phyloP scores from a whole-genome alignment of 257 asterid species.

The Nicotiana attenuata region DNA sequence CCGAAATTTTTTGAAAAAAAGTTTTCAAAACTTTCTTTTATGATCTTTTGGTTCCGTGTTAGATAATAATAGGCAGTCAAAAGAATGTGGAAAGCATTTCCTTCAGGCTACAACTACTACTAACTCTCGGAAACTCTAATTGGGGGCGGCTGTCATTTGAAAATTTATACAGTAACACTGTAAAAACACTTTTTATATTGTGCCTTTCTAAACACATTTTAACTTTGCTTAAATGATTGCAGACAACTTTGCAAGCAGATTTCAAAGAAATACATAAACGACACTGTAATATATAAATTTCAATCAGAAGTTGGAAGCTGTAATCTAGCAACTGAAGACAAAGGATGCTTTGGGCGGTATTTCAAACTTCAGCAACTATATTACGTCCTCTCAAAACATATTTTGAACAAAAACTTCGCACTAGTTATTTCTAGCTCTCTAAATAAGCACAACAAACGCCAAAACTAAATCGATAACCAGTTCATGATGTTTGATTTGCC shows the following conservation, averaged over 20 bases:
- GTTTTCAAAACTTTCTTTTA: background rate
- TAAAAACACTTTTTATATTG: background rate
- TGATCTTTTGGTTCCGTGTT: background rate
- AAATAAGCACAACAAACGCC: background rate
- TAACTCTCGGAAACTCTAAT: background rate
- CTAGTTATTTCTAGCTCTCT: background rate
- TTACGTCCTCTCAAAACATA: background rate
- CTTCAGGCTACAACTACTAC: background rate
- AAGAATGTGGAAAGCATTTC: background rate
- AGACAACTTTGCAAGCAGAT: background rate
- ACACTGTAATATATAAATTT: background rate
- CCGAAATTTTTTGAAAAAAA: background rate
- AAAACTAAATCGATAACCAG: background rate
- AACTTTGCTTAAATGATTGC: background rate
- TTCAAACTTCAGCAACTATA: background rate
- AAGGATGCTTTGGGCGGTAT: background rate
- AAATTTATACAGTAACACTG: background rate
- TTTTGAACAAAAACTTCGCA: background rate
- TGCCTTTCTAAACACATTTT: background rate
- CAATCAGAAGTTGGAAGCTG: background rate
- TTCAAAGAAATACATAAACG: background rate
- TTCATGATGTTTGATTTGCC: background rate
- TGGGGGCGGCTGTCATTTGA: background rate
- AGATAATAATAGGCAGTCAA: background rate
- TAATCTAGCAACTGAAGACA: slow-evolving; percentile 1